phyloP scores from a whole-genome alignment of 139 green algal genomes.

The Penium margaritaceum region DNA sequence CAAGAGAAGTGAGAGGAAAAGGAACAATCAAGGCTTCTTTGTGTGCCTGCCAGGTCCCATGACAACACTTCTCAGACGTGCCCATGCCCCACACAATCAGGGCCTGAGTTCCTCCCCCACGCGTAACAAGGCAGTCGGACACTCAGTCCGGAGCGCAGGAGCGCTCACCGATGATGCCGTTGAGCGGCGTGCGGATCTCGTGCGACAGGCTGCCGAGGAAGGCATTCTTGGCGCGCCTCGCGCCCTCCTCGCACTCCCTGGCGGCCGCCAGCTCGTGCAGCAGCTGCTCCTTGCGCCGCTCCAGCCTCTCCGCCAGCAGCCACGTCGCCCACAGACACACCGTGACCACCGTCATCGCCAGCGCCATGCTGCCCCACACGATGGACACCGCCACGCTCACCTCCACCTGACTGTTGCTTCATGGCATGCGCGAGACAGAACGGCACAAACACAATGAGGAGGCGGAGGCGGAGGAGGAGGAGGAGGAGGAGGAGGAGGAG shows the following conservation, averaged over 20 bases:
- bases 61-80: neutral
- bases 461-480: no score
- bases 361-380: neutral
- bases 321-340: constrained; percentile 20
- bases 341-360: neutral
- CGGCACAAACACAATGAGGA: no score
- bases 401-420: no score
- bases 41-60: neutral
- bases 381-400: no score
- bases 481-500: no score
- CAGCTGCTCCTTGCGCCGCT: neutral
- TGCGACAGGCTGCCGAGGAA: neutral
- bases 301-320: neutral
- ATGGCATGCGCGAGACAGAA: no score
- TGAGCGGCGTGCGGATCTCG: neutral
- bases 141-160: neutral
- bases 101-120: neutral
- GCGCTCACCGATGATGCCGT: neutral
- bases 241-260: neutral
- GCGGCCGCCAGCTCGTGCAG: neutral
- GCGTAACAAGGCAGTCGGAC: neutral
- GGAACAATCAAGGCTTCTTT: neutral
- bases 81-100: neutral
- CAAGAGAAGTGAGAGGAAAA: no score
- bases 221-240: neutral